Evolutionary conservation across 257 asterid species (phyloP), one percentile per base, ranked within the genome.

Genomic region (Schizonepeta tenuifolia): DNA sequence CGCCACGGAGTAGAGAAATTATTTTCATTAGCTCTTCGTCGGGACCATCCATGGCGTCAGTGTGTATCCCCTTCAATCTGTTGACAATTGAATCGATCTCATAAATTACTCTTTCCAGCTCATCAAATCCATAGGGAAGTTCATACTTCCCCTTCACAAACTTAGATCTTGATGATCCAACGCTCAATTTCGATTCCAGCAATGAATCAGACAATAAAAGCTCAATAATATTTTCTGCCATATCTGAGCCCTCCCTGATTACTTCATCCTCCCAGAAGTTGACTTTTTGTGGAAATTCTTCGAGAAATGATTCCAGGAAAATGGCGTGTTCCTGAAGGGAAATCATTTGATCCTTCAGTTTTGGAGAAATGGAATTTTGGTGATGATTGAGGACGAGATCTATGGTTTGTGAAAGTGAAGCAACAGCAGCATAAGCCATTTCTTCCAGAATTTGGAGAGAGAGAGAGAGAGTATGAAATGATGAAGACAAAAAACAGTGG

Each of bases 371-470:
- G 18, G 11, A 40, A 18, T 38, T 5, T 4, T 40, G 69, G 3
- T 63, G 35, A 20, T 63, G 1, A 18, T 38, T 38, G 31, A 63
- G 69, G 35, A 63, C 2, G 7, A 38, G 17, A 40, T 40, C 1
- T 63, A 63, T 63, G 53, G 66, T 60, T 0, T 33, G 26, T 35
- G 47, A 15, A 9, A 60, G 66, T 17, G 66, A 60, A 60, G 28
- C 66, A 33, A 9, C 26, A 8, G 53, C 51, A 11, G 69, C 69
- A 20, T 36, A 63, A 1, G 18, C 53, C 69, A 63, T 63, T 40
- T 38, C 12, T 54, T 21, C 1, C 0, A 21, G 7, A 17, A 6
- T 50, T 21, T 54, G n/a, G n/a, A 33, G n/a, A n/a, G n/a, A n/a
- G 18, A 13, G 56, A n/a, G 18, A 44, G 47, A 41, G 10, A 15